Base-by-base conservation (phyloP, 352 stramenopile species). In the Thalassiosira sp. region DNA sequence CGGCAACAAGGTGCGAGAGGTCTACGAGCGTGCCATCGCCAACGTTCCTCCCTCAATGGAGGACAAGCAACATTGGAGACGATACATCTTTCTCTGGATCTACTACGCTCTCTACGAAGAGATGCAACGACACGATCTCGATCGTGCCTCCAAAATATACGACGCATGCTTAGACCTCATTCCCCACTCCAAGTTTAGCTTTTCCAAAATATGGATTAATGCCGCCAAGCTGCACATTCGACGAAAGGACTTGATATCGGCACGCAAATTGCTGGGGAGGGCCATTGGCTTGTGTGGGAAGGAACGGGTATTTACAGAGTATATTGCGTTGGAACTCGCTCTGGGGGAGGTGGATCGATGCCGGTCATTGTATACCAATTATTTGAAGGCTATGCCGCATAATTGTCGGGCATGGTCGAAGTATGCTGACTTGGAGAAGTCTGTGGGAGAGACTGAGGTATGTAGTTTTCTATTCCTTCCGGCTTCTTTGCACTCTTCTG, bases 41-140 rank as follows among this genome's bases (percentile, higher is more conserved):
- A 96, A 98, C 58, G 48, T 98, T 13, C 97, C 97, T 11, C 96
- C 96, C 2, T 77, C 75, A 11, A 86, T 95, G n/a, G 68, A 89
- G 3, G 93, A 99, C 40, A 99, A 99, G 82, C 90, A 95, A 51
- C 97, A 97, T 87, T 99, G 97, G 97, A 95, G 94, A 56, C 83
- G 97, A 28, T 99, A 99, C 81, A 98, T 99, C 65, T 99, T 98
- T 79, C 82, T 99, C 18, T 99, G 97, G 97, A 98, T 99, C 76
- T 98, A 98, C 76, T 99, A 98, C 79, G 96, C 97, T 5, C 77
- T 98, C 1, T 99, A 97, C 63, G 96, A 99, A 85, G 97, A 99
- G 87, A 82, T 99, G 8, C 81, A 96, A 18, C 93, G 91, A 0
- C 82, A 92, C 28, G 91, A 97, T 70, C 61, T 89, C 28, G 84